Conservation (phyloP, 129 eudicot species). For the Flaveria ramosissima region DNA sequence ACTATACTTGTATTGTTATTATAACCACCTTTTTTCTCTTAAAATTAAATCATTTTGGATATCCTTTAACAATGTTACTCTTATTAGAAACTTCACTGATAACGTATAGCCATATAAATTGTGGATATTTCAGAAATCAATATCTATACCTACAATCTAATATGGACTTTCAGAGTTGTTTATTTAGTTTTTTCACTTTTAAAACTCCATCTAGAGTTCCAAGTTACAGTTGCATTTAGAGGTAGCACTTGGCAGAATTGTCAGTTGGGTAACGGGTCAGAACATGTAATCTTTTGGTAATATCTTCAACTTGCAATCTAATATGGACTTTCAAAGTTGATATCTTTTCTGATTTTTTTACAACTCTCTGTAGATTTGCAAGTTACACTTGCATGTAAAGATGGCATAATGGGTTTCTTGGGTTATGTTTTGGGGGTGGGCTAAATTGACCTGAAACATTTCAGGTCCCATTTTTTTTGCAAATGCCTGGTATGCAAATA, state of each 20-base stretch:
- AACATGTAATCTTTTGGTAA: background rate
- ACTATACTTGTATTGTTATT: background rate
- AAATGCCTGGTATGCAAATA: background rate
- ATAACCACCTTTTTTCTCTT: background rate
- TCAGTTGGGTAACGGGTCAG: background rate
- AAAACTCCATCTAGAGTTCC: conserved; percentile 1
- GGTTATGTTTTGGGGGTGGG: background rate
- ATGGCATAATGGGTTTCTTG: background rate
- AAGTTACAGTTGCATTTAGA: background rate
- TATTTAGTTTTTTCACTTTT: background rate
- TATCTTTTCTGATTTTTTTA: background rate
- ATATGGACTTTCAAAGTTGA: background rate
- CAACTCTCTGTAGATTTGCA: background rate
- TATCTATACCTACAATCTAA: background rate
- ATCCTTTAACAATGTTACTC: background rate
- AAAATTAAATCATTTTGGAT: background rate
- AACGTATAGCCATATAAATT: background rate
- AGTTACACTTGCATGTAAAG: background rate
- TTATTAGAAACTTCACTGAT: background rate
- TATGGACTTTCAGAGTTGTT: background rate
- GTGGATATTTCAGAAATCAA: background rate
- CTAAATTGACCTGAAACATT: too few species aligned
- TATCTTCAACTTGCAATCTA: background rate
- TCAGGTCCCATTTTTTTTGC: too few species aligned
- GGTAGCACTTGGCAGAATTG: background rate